Conservation (phyloP, 768 basidiomycete species). For the Candolleomyces efflorescens region DNA sequence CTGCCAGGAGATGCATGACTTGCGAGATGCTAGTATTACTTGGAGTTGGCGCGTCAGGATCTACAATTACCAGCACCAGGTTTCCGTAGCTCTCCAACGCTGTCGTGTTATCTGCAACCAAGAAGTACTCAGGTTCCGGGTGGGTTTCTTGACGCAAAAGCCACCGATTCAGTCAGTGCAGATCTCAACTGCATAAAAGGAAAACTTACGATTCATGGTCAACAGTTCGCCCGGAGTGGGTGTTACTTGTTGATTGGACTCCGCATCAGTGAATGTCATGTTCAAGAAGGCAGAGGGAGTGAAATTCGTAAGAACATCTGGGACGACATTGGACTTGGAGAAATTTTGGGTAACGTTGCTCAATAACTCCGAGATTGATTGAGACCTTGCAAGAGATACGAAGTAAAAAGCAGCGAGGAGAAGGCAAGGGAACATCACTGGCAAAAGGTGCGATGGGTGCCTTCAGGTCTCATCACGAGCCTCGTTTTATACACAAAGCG, state of each 20-base stretch:
- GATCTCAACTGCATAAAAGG: neutral
- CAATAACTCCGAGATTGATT: neutral
- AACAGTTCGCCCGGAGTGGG: slow-evolving; percentile 33
- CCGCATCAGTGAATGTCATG: slow-evolving; percentile 34
- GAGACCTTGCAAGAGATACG: neutral
- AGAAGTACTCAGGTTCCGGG: slow-evolving; percentile 27
- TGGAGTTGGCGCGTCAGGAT: slow-evolving; percentile 41
- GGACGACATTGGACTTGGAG: slow-evolving; percentile 31
- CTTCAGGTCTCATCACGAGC: no score
- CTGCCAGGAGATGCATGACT: slow-evolving; percentile 38
- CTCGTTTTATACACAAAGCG: no score
- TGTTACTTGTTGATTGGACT: slow-evolving; percentile 20
- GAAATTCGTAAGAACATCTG: slow-evolving; percentile 33
- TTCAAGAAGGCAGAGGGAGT: slow-evolving; percentile 31
- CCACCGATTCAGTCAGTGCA: neutral
- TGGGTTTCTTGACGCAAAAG: slow-evolving; percentile 25
- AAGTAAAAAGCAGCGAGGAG: slow-evolving; percentile 1
- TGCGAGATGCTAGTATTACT: slow-evolving; percentile 31
- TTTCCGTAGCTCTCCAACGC: slow-evolving; percentile 18
- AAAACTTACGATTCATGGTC: slow-evolving; percentile 30
- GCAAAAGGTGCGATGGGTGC: no score
- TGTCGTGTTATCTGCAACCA: slow-evolving; percentile 22
- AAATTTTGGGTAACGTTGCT: slow-evolving; percentile 19
- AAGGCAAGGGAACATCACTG: neutral
- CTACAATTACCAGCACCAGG: slow-evolving; percentile 37